Percentiles rank a stretch among this genome's conserved stretches.
Conservation (phyloP, 1,139 yeast genomes). For the Suhomyces wounanorum region DNA sequence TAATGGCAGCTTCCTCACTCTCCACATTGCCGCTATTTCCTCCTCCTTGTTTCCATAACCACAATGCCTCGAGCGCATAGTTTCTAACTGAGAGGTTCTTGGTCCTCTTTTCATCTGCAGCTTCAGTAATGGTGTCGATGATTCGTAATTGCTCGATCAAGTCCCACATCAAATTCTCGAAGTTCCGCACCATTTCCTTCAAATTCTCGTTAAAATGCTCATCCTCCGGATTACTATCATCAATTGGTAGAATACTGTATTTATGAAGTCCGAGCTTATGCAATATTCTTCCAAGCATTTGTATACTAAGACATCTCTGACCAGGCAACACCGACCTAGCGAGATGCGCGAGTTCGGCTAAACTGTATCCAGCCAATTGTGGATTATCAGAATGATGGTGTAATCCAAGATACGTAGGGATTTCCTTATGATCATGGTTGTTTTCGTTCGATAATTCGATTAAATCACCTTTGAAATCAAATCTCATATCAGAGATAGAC, state of each 20-base stretch:
- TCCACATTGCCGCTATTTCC: conserved; percentile 39
- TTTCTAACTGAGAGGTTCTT: conserved; percentile 73
- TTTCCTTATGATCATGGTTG: conserved; percentile 38
- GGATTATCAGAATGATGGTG: conserved; percentile 94
- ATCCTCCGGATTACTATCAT: conserved; percentile 35
- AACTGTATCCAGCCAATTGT: conserved; percentile 87
- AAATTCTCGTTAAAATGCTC: conserved; percentile 41
- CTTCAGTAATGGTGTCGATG: conserved; percentile 70
- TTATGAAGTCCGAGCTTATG: conserved; percentile 74
- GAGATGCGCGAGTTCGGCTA: conserved; percentile 77
- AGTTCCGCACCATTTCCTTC: conserved; percentile 40
- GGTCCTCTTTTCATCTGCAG: conserved; percentile 69
- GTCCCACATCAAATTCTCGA: conserved; percentile 75
- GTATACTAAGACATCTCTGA: conserved; percentile 84
- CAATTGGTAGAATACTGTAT: conserved; percentile 52
- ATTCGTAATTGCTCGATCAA: conserved; percentile 65
- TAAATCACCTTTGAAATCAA: conserved; percentile 83
- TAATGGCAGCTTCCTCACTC: conserved; percentile 17
- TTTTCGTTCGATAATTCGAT: conserved; percentile 51
- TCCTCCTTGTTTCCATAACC: conserved; percentile 89
- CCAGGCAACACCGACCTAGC: conserved; percentile 79
- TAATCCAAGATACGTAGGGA: conserved; percentile 66
- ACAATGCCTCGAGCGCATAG: conserved; percentile 89
- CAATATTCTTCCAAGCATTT: conserved; percentile 82
- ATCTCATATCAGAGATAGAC: conserved; percentile 70